phyloP scores from a whole-genome alignment of 495 filamentous ascomycete genomes.

The Annulohypoxylon bovei region DNA sequence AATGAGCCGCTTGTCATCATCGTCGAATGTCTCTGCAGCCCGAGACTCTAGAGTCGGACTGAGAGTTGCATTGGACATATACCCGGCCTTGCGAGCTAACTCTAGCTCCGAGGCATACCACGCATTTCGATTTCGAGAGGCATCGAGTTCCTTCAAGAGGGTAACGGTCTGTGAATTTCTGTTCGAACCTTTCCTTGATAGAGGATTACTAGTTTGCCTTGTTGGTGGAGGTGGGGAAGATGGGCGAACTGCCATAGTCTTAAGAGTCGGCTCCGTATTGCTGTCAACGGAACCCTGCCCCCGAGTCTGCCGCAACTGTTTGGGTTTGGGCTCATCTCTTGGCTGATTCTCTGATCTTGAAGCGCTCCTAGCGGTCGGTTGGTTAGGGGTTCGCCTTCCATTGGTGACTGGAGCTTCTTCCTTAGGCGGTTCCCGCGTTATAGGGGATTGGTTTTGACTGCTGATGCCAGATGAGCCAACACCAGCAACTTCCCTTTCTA shows the following conservation, averaged over 20 bases:
- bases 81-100: conserved; percentile 87
- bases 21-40: conserved; percentile 77
- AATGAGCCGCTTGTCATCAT: conserved; percentile 90
- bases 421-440: conserved; percentile 59
- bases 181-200: conserved; percentile 59
- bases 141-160: conserved; percentile 83
- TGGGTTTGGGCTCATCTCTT: conserved; percentile 47
- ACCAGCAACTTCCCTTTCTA: conserved; percentile 45
- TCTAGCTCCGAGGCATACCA: conserved; percentile 98
- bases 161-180: conserved; percentile 68
- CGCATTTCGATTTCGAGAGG: conserved; percentile 82
- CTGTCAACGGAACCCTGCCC: conserved; percentile 63
- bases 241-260: conserved; percentile 54
- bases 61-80: conserved; percentile 75
- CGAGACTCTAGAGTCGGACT: conserved; percentile 81
- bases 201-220: conserved; percentile 61
- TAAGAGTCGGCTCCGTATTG: conserved; percentile 56
- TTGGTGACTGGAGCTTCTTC: conserved; percentile 60
- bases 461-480: conserved; percentile 38
- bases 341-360: conserved; percentile 41
- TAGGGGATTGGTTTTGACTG: conserved; percentile 64
- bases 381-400: conserved; percentile 71
- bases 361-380: conserved; percentile 46
- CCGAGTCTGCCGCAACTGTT: conserved; percentile 50
- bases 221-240: conserved; percentile 63